Evolutionary conservation across 2,329 filamentous ascomycete species (phyloP), one percentile per base, ranked within the genome.

Genomic region (Botryotinia narcissicola): DNA sequence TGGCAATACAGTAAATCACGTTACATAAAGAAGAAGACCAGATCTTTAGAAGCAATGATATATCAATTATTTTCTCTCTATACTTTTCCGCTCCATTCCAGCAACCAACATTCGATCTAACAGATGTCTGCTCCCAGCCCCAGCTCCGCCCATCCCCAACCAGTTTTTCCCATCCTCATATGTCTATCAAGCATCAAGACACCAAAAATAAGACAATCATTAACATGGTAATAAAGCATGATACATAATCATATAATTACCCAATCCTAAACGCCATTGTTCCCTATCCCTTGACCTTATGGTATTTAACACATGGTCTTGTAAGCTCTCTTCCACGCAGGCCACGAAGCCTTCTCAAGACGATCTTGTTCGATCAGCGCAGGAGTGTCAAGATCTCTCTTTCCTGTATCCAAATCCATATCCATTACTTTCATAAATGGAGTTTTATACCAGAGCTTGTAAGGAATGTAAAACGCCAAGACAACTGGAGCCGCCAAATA

Each of bases 401-500:
- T 73, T 37, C 78, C 79, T n/a, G 76, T 77, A 37, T 70, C 48
- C 46, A 80, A 59, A 75, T 80, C 78, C 57, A 80, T 79, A 40
- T 75, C 66, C 20, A 22, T 9, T 10, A 40, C 44, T 22, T 73
- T 60, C 75, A 75, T 76, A 59, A 78, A 75, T 8, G 74, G 75
- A 1, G 88, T 86, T 75, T 83, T 79, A 25, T 80, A 80, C 61
- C 80, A 87, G 61, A 92, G 2, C 83, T 93, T 93, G 85, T 92
- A 93, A 20, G 83, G 84, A 16, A 93, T 72, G 78, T 91, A 93
- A 74, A 88, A 85, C 0, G 78, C 40, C 25, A 90, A 73, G 37
- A 89, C 85, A 20, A 90, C 83, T 0, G 87, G 86, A 0, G 84
- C 83, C 8, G 88, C 88, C 7, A 91, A 83, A 78, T 89, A 90